Base-by-base conservation (phyloP, 352 stramenopile genomes). In the Pythium periplocum region DNA sequence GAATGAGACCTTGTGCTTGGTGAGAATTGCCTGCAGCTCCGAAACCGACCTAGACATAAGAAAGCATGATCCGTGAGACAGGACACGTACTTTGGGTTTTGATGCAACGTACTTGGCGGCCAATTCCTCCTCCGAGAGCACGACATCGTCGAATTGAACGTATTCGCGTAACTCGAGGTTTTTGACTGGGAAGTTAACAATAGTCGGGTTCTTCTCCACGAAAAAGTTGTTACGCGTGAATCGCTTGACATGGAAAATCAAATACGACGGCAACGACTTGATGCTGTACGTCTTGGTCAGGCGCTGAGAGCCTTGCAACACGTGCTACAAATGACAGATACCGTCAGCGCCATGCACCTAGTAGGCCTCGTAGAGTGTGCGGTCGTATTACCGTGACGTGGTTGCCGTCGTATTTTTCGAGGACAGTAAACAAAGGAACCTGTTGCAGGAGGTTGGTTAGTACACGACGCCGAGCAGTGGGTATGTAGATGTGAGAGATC, bases 181-280 rank as follows among this genome's bases (percentile, higher is more conserved):
- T 68, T 98, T 98, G 34, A 99, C 91, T 4, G 96, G 97, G 59
- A 99, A 99, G 36, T 97, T 97, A 6, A 99, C 97, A 75, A 99
- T 99, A 7, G 97, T 99, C 32, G 96, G 95, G 68, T 99, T 99
- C 75, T 99, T 99, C 78, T 99, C 97, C 1, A 90, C 80, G 53
- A 96, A 98, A 61, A 98, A 99, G 48, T 97, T 95, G 77, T 99
- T 99, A 30, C 87, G 88, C 36, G 93, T 98, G 66, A 99, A 99
- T 11, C 97, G 87, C 62, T 93, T 96, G 37, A 99, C 78, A 64
- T 98, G 92, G 53, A 99, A 89, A 39, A 99, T 97, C 4, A 99
- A 64, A 71, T 98, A 99, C 30, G 59, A 63, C 9, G 97, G 97
- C 10, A 99, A 71, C 17, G 81, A 77, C 8, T 87, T 69, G 43